phyloP scores from a whole-genome alignment of 192 early-diverging fungal genomes.

The Mortierella claussenii region DNA sequence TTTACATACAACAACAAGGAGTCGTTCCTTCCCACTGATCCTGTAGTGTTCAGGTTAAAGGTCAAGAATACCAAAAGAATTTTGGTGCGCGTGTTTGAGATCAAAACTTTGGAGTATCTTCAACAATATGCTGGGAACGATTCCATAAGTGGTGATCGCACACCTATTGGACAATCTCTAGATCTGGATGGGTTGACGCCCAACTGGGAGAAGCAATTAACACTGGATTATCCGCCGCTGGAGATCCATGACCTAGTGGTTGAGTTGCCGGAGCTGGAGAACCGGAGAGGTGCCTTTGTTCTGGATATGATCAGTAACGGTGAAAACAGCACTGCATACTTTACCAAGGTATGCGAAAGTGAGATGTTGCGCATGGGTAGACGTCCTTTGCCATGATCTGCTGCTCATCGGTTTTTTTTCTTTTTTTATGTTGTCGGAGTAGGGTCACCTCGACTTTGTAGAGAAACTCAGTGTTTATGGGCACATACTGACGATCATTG shows the following conservation, averaged over 20 bases:
- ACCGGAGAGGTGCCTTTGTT: conserved; percentile 58
- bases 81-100: conserved; percentile 55
- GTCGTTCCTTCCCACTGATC: conserved; percentile 41
- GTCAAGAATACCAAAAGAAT: conserved; percentile 56
- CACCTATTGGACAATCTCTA: conserved; percentile 10
- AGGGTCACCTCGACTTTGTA: conserved; percentile 57
- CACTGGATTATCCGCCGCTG: conserved; percentile 23
- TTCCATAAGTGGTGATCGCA: not conserved
- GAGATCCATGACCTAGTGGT: conserved; percentile 37
- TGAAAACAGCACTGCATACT: conserved; percentile 50
- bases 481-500: conserved; percentile 55
- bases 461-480: conserved; percentile 56
- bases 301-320: conserved; percentile 59
- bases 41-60: conserved; percentile 35
- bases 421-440: no score
- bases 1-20: conserved; percentile 19
- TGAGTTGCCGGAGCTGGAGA: conserved; percentile 45
- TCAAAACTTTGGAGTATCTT: conserved; percentile 58
- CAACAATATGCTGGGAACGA: conserved; percentile 1
- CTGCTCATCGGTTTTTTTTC: no score
- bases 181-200: conserved; percentile 60
- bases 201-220: conserved; percentile 52
- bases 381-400: no score
- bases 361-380: no score
- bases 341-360: conserved; percentile 53